Evolutionary conservation across 208 protist genomes (phyloP).

Genomic region (Leishmania turanica): DNA sequence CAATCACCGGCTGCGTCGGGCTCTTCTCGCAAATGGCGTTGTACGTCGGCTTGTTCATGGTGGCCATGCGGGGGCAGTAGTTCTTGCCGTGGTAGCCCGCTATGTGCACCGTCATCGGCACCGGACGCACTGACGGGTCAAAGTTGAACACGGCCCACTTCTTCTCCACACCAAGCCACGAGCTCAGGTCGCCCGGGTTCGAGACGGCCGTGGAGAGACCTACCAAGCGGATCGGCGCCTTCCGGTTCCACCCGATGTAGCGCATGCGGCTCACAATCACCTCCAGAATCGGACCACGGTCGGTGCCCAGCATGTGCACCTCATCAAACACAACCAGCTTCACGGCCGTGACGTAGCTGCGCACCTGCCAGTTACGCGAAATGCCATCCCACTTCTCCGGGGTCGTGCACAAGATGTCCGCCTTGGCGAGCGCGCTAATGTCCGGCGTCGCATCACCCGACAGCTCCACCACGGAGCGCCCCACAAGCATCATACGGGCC

Average conservation of each 20-base stretch:
- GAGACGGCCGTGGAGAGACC: conserved; percentile 99
- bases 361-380: conserved; percentile 97
- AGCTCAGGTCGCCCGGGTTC: conserved; percentile 98
- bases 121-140: conserved; percentile 97
- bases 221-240: conserved; percentile 95
- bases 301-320: conserved; percentile 99
- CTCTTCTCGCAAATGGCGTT: conserved; percentile 96
- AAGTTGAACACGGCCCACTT: conserved; percentile 98
- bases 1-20: conserved; percentile 96
- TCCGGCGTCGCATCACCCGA: conserved; percentile 98
- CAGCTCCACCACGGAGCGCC: conserved; percentile 97
- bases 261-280: conserved; percentile 99
- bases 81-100: conserved; percentile 96
- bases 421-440: conserved; percentile 88
- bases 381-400: conserved; percentile 99
- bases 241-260: conserved; percentile 96
- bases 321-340: conserved; percentile 98
- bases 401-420: conserved; percentile 98
- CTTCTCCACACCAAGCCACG: conserved; percentile 98
- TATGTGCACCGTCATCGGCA: conserved; percentile 97
- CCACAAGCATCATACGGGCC: conserved; percentile 90
- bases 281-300: conserved; percentile 99
- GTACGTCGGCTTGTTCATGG: conserved; percentile 99
- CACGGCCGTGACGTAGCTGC: conserved; percentile 95
- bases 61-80: conserved; percentile 99